Percentiles rank a stretch among this genome's conserved stretches.
Evolutionary conservation across 2,329 filamentous ascomycete species (phyloP).

Genomic region (Xylariaceae sp.): DNA sequence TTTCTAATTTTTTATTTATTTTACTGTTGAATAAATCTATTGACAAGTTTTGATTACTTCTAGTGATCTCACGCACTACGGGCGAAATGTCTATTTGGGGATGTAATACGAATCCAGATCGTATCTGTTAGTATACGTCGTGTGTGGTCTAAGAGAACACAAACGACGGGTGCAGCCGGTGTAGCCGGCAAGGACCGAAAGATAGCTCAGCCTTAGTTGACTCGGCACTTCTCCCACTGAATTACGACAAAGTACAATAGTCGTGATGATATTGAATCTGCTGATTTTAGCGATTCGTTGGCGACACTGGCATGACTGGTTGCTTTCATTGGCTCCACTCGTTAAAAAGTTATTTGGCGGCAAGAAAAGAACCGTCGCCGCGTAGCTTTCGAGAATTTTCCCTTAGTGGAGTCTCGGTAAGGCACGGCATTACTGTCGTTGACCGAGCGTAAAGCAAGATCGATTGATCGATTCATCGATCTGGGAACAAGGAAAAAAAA

Average conservation of each 20-base stretch:
- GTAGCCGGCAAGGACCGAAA: slow-evolving; percentile 3
- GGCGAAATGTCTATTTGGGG: too few relatives aligned
- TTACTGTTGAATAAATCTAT: too few relatives aligned
- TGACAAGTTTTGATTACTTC: too few relatives aligned
- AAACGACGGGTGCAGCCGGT: slow-evolving; percentile 11
- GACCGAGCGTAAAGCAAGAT: slow-evolving; percentile 6
- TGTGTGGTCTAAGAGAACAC: neutral
- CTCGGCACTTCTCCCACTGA: too few relatives aligned
- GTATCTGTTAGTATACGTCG: neutral
- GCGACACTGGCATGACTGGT: too few relatives aligned
- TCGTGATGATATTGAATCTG: too few relatives aligned
- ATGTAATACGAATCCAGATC: neutral
- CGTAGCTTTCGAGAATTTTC: slow-evolving; percentile 18
- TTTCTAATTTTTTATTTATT: too few relatives aligned
- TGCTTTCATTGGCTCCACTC: too few relatives aligned
- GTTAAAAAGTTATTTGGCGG: too few relatives aligned
- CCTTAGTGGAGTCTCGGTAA: slow-evolving; percentile 35
- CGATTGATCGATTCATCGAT: slow-evolving; percentile 16
- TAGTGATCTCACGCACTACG: too few relatives aligned
- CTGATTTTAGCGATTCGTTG: too few relatives aligned
- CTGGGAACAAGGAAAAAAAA: neutral
- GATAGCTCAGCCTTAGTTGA: neutral
- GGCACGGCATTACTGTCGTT: neutral
- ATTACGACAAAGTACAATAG: too few relatives aligned
- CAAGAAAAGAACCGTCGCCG: neutral